phyloP scores from a whole-genome alignment of 2,329 filamentous ascomycete species.

The Ilyonectria mors-panacis region DNA sequence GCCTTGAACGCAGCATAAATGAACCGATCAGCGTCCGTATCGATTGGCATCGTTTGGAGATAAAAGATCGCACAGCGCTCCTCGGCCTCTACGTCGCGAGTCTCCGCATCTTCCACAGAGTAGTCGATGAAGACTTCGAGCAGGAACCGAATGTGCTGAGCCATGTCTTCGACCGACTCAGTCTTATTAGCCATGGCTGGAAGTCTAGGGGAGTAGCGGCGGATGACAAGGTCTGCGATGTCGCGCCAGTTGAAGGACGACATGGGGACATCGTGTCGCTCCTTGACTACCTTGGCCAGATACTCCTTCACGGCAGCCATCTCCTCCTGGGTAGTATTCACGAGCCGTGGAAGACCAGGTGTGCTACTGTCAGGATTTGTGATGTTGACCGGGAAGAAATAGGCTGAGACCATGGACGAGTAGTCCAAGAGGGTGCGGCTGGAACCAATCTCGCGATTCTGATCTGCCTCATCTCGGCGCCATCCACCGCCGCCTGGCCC shows the following conservation, averaged over 20 bases:
- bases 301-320: slow-evolving; percentile 16
- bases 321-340: slow-evolving; percentile 13
- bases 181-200: slow-evolving; percentile 46
- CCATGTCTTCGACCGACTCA: slow-evolving; percentile 38
- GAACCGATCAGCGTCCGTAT: slow-evolving; percentile 6
- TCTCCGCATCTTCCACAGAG: slow-evolving; percentile 10
- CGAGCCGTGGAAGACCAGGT: slow-evolving; percentile 37
- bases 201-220: slow-evolving; percentile 70
- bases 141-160: slow-evolving; percentile 50
- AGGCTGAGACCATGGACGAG: slow-evolving; percentile 59
- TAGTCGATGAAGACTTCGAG: slow-evolving; percentile 59
- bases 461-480: slow-evolving; percentile 51
- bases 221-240: slow-evolving; percentile 72
- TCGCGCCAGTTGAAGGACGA: slow-evolving; percentile 71
- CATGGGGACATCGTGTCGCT: slow-evolving; percentile 4
- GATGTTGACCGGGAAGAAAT: slow-evolving; percentile 58
- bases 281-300: slow-evolving; percentile 9
- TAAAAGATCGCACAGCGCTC: slow-evolving; percentile 23
- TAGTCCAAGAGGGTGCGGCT: slow-evolving; percentile 55
- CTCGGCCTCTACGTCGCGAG: slow-evolving; percentile 11
- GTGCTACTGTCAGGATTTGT: slow-evolving; percentile 49
- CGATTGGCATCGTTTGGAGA: slow-evolving; percentile 17
- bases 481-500: slow-evolving; percentile 26
- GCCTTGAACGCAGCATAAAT: slow-evolving; percentile 16
- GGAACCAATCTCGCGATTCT: slow-evolving; percentile 54